phyloP scores from a whole-genome alignment of 2,329 filamentous ascomycete species.

The Alternaria consortialis region DNA sequence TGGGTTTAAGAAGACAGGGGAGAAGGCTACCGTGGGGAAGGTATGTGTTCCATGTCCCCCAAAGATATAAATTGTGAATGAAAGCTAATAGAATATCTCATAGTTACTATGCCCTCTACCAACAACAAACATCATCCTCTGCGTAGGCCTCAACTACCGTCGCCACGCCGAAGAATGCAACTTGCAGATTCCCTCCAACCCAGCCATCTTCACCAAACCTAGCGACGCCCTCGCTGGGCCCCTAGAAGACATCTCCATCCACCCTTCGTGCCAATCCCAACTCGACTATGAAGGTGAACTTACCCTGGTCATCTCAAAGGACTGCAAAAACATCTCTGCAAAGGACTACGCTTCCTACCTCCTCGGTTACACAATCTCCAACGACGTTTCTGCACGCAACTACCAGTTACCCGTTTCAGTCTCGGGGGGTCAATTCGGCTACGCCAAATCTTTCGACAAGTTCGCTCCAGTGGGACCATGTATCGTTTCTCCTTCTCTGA shows the following conservation, averaged over 20 bases:
- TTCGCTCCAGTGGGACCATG: constrained; percentile 57
- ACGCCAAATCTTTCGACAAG: constrained; percentile 56
- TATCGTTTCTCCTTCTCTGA: constrained; percentile 44
- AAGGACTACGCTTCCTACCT: constrained; percentile 67
- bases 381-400: constrained; percentile 69
- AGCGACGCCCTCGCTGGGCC: constrained; percentile 48
- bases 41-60: not conserved
- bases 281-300: constrained; percentile 53
- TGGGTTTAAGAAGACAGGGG: constrained; percentile 43
- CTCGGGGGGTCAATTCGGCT: constrained; percentile 52
- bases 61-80: not conserved
- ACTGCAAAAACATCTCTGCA: constrained; percentile 56
- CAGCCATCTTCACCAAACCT: constrained; percentile 50
- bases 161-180: constrained; percentile 47
- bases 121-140: constrained; percentile 42
- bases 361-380: constrained; percentile 70
- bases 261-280: constrained; percentile 40
- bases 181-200: constrained; percentile 42
- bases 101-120: constrained; percentile 42
- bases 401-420: constrained; percentile 55
- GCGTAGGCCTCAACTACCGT: constrained; percentile 49
- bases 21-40: constrained; percentile 39
- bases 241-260: constrained; percentile 41
- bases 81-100: not conserved
- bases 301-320: constrained; percentile 44